phyloP scores from a whole-genome alignment of 305 asterid species.

The Striga hermonthica region DNA sequence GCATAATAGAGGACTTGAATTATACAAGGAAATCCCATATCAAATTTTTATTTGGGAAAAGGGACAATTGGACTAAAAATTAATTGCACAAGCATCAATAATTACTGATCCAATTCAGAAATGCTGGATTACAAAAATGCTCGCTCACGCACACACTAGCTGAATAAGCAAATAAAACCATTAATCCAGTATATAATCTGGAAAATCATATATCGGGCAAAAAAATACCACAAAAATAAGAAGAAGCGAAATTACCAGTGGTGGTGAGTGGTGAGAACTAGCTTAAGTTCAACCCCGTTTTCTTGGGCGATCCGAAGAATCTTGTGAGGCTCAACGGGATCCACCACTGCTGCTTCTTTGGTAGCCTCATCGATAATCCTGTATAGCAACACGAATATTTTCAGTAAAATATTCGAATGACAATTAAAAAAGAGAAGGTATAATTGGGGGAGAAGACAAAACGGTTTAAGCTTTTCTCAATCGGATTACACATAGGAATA shows the following conservation, averaged over 20 bases:
- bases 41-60: not conserved
- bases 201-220: not conserved
- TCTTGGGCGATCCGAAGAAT: constrained; percentile 63
- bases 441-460: constrained; percentile 4
- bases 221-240: constrained; percentile 1
- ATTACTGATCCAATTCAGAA: not conserved
- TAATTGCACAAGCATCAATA: not conserved
- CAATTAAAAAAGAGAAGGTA: not conserved
- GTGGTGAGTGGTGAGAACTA: constrained; percentile 87
- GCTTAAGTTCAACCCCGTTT: constrained; percentile 63
- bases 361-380: constrained; percentile 72
- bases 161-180: not conserved
- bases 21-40: not conserved
- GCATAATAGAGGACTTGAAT: not conserved
- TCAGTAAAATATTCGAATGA: not conserved
- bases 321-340: constrained; percentile 87
- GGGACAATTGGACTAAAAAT: not conserved
- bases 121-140: not conserved
- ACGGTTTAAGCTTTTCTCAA: not conserved
- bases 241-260: constrained; percentile 53
- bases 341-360: constrained; percentile 82
- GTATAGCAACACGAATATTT: constrained; percentile 14
- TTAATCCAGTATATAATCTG: not conserved
- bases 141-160: not conserved
- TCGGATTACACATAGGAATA: constrained; percentile 64